These are phyloP conservation scores for Croton laevigatus DNA, from an alignment of 441 rosid species.

Conservation along the genomic window DNA sequence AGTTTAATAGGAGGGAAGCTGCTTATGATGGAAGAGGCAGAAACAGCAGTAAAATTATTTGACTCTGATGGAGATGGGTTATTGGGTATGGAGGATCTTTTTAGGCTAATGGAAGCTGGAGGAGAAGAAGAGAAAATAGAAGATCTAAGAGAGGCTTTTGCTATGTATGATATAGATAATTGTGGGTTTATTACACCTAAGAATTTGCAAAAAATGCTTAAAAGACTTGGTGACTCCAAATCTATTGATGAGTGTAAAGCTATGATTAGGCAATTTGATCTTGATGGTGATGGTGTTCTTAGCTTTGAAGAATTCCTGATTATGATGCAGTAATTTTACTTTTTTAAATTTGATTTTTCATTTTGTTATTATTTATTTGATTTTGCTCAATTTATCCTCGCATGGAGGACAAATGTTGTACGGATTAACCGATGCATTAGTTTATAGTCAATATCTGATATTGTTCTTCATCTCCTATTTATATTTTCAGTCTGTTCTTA, in stretches of 20 bases:
- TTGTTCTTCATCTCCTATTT: neutral
- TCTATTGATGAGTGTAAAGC: conserved; percentile 45
- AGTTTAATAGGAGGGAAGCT: conserved; percentile 36
- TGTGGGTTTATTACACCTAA: conserved; percentile 61
- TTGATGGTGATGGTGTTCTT: conserved; percentile 68
- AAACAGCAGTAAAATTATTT: conserved; percentile 26
- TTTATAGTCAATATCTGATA: too few species aligned
- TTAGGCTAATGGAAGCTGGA: conserved; percentile 47
- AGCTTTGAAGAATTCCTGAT: conserved; percentile 71
- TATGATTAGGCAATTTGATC: conserved; percentile 63
- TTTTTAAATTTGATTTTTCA: neutral
- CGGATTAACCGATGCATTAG: conserved; percentile 15
- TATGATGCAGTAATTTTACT: conserved; percentile 42
- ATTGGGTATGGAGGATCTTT: conserved; percentile 61
- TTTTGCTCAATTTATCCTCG: too few species aligned
- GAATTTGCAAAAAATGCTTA: conserved; percentile 61
- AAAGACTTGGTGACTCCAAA: conserved; percentile 52
- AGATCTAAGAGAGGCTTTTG: conserved; percentile 61
- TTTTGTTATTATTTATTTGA: too few species aligned
- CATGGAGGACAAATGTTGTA: neutral
- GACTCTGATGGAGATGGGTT: conserved; percentile 49
- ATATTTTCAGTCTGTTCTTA: neutral
- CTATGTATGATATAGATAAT: conserved; percentile 51
- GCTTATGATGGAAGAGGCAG: conserved; percentile 28
- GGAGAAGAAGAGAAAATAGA: conserved; percentile 58